Conservation (phyloP, 2,329 filamentous ascomycete genomes). For the Neospermospora avenae region DNA sequence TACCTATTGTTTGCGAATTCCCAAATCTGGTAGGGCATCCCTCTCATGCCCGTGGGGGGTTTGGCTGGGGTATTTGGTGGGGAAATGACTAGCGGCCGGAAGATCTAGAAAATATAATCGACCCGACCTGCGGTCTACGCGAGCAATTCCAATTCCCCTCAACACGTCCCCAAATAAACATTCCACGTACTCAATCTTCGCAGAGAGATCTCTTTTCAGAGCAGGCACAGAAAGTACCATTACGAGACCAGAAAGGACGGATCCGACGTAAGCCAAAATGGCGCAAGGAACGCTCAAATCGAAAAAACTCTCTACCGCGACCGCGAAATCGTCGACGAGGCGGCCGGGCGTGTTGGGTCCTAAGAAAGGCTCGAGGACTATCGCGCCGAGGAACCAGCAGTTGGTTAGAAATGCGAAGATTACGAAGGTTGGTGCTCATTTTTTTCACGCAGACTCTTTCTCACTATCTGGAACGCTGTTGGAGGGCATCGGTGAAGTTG, state of each 20-base stretch:
- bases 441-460: background rate
- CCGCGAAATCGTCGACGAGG: slow-evolving; percentile 22
- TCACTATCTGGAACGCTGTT: background rate
- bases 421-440: slow-evolving; percentile 48
- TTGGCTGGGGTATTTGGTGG: background rate
- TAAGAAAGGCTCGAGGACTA: slow-evolving; percentile 57
- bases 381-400: slow-evolving; percentile 63
- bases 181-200: too few species aligned
- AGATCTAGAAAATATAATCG: slow-evolving; percentile 4
- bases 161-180: background rate
- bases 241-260: too few species aligned
- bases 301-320: slow-evolving; percentile 30
- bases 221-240: too few species aligned
- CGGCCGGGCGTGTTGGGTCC: slow-evolving; percentile 42
- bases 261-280: slow-evolving; percentile 27
- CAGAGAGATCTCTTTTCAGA: too few species aligned
- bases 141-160: background rate
- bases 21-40: too few species aligned
- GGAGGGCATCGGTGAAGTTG: background rate
- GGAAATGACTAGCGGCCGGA: slow-evolving; percentile 1
- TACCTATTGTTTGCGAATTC: too few species aligned
- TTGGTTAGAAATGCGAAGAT: slow-evolving; percentile 60
- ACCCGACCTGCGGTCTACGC: too few species aligned
- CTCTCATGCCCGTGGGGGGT: too few species aligned
- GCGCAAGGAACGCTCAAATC: slow-evolving; percentile 36